Evolutionary conservation across 805 yeast species (phyloP), one percentile per base, ranked within the genome.

Genomic region (Candida sakaeoensis): DNA sequence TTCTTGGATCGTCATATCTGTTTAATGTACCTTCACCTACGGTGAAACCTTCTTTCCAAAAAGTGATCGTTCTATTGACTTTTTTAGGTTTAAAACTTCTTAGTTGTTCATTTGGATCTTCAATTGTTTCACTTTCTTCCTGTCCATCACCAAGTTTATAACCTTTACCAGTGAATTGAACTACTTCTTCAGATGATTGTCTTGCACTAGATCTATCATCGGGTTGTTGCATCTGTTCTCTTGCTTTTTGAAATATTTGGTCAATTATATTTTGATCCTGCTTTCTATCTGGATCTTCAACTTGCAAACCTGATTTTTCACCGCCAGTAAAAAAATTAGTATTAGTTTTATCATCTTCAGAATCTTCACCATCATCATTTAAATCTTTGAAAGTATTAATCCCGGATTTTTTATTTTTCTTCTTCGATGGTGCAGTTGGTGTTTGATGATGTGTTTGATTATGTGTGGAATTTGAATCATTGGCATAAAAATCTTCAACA

Each of bases 1-100:
- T 93, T n/a, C 75, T 79, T 5, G 96, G 96, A 58, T 93, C 98
- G 54, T 91, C 96, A 58, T 89, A 93, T 43, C 93, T 72, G 58
- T 76, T 82, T 41, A 93, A 72, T 17, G 78, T 77, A 2, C 98
- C 98, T 36, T 90, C 96, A 23, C 93, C 98, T 18, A 93, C 89
- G 46, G 88, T 87, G 63, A 93, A 93, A 1, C 99, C 99, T 54
- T 93, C 91, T 50, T 80, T 83, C 99, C 99, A 93, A 59, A 93
- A 91, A 0, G 95, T 87, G 46, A 93, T 83, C 31, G 85, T 85
- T 54, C 98, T 75, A 13, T 75, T 72, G 4, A 83, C 96, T 43
- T 78, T 80, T 28, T 47, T 41, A 5, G 69, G 69, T 33, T 50
- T 95, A 85, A 47, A 91, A 82, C 29, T 84, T 83, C 54, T 97